Evolutionary conservation across 768 basidiomycete genomes (phyloP).

Genomic region (Mrakia blollopis): DNA sequence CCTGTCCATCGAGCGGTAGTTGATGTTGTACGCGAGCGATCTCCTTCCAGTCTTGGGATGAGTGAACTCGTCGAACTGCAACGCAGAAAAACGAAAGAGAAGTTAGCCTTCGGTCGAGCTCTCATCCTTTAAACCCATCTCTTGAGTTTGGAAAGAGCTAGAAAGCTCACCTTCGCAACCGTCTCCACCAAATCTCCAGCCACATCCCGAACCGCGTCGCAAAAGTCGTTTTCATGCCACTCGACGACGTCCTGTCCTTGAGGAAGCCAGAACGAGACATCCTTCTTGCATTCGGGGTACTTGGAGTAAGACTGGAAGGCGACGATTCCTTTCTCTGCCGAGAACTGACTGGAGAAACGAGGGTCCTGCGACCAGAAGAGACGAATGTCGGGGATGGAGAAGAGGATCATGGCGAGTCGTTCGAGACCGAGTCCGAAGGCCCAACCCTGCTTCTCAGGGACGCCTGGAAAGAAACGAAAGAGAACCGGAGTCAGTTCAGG

Average conservation of each 20-base stretch:
- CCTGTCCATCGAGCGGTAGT: conserved; percentile 97
- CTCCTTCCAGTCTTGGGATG: conserved; percentile 79
- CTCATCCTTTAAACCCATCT: too few species aligned
- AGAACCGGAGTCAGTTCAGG: neutral
- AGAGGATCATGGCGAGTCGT: conserved; percentile 95
- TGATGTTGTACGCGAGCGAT: conserved; percentile 83
- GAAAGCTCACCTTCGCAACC: conserved; percentile 64
- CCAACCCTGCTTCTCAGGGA: conserved; percentile 85
- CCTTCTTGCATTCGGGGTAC: conserved; percentile 88
- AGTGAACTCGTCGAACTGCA: conserved; percentile 80
- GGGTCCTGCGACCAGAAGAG: conserved; percentile 91
- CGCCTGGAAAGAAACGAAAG: conserved; percentile 48
- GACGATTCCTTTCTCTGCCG: conserved; percentile 55
- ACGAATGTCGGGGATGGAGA: conserved; percentile 93
- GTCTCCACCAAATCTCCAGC: conserved; percentile 90
- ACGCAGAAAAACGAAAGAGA: neutral
- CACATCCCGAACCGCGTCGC: conserved; percentile 85
- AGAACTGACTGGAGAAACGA: conserved; percentile 84
- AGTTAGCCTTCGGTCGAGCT: neutral
- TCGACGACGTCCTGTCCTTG: conserved; percentile 17
- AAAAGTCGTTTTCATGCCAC: conserved; percentile 83
- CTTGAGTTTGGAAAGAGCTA: neutral
- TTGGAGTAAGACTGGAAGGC: conserved; percentile 87
- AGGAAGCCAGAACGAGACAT: conserved; percentile 88
- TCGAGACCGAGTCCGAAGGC: conserved; percentile 97